Evolutionary conservation across 495 filamentous ascomycete species (phyloP).

Genomic region (Trichoderma reesei): DNA sequence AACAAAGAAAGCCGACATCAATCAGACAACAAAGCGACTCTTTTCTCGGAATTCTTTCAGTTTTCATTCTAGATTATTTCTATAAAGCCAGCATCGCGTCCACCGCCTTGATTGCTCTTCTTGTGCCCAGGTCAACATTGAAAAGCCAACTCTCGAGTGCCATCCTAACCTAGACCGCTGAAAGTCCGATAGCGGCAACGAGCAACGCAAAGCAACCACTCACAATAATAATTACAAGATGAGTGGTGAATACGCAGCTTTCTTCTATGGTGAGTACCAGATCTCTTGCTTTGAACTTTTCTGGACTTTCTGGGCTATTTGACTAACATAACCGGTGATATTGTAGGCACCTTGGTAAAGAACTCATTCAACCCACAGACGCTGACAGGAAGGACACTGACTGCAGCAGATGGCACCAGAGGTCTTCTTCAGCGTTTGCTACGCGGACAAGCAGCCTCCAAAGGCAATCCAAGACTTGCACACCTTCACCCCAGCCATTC

Average conservation of each 20-base stretch:
- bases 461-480: constrained; percentile 42
- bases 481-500: constrained; percentile 60
- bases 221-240: constrained; percentile 7
- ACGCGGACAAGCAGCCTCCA: constrained; percentile 28
- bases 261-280: constrained; percentile 51
- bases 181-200: background rate
- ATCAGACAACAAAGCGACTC: background rate
- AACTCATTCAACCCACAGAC: background rate
- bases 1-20: background rate
- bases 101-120: background rate
- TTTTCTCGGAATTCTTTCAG: background rate
- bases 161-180: background rate
- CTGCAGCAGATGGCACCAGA: constrained; percentile 61
- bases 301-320: background rate
- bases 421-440: constrained; percentile 75
- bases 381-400: constrained; percentile 16
- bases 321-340: background rate
- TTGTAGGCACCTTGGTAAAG: background rate
- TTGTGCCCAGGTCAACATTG: too few species aligned
- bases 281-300: background rate
- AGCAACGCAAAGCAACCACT: background rate
- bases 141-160: too few species aligned
- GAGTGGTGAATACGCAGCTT: constrained; percentile 38
- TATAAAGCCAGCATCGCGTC: background rate
- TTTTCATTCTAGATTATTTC: background rate